Base-by-base conservation (phyloP, 176 grass and related monocot genomes). In the Ananas comosus region DNA sequence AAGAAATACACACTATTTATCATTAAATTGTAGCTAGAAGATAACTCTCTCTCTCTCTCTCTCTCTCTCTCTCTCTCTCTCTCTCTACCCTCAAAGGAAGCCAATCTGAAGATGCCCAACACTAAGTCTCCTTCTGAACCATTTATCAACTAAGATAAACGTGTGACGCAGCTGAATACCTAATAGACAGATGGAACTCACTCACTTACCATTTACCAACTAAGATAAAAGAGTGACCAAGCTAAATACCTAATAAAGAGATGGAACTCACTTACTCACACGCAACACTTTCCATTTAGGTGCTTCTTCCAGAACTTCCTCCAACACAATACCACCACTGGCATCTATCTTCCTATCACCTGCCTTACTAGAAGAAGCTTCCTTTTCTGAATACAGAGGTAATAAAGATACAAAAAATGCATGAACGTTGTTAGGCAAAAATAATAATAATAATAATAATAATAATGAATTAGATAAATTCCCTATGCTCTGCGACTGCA, bases 231-330 rank as follows among this genome's bases (percentile, higher is more conserved):
- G 54, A 59, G 14, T 0, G n/a, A 21, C 19, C 19, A 1, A n/a
- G 42, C 12, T 51, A 29, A 64, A 56, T 54, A 52, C 13, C 47
- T 76, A 72, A 74, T 67, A 66, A 33, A 71, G 52, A 51, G 68
- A 77, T 28, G 53, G 63, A 80, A 88, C 64, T 73, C 78, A 81
- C 58, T 81, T 74, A 79, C 88, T 83, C 81, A 96, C 88, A 86
- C 53, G 69, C 66, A 96, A 96, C 74, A 92, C 73, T 84, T 92
- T 92, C 88, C 93, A 96, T 81, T 96, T 92, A 19, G 93, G 93
- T 64, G 88, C 79, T 87, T 89, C 93, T 81, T 96, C 93, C 65
- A 96, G 80, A 72, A 96, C 82, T 88, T 96, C 93, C 75, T 87
- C 86, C 70, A 96, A 70, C 18, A 86, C 33, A 28, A 91, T 64